phyloP scores from a whole-genome alignment of 83 land plant species.

The Thuja plicata region DNA sequence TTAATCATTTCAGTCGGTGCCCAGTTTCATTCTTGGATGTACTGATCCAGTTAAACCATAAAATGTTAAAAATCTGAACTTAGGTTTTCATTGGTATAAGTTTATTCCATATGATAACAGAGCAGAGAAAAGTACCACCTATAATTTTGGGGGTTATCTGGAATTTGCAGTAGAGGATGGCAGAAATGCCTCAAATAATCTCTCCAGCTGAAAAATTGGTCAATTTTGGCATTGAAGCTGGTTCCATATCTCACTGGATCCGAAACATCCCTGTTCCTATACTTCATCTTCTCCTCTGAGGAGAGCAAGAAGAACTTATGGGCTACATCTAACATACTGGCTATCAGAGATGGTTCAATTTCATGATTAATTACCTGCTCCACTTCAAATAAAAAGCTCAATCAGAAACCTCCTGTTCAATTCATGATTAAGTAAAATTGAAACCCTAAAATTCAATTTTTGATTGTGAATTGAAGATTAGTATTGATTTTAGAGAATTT shows the following conservation, averaged over 20 bases:
- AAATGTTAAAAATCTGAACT: neutral
- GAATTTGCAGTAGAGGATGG: conserved; percentile 29
- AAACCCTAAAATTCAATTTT: too few species aligned
- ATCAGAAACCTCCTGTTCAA: too few species aligned
- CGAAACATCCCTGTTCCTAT: conserved; percentile 18
- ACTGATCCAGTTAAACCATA: neutral
- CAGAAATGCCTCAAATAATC: conserved; percentile 35
- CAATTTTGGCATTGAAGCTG: neutral
- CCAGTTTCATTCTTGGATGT: too few species aligned
- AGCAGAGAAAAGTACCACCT: conserved; percentile 7
- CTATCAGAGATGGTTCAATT: conserved; percentile 15
- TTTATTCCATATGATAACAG: too few species aligned
- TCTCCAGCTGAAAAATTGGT: conserved; percentile 20
- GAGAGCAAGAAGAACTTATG: conserved; percentile 11
- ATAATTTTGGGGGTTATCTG: conserved; percentile 23
- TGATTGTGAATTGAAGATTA: too few species aligned
- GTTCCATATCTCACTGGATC: conserved; percentile 30
- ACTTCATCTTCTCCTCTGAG: conserved; percentile 10
- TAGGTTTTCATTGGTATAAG: too few species aligned
- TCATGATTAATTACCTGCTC: conserved; percentile 25
- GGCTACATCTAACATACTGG: conserved; percentile 17
- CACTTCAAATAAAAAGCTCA: neutral
- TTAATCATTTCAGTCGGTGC: too few species aligned
- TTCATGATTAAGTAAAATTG: too few species aligned
- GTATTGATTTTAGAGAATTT: too few species aligned